Base-by-base conservation (phyloP, 2,329 filamentous ascomycete species). In the Pseudohalonectria lignicola region DNA sequence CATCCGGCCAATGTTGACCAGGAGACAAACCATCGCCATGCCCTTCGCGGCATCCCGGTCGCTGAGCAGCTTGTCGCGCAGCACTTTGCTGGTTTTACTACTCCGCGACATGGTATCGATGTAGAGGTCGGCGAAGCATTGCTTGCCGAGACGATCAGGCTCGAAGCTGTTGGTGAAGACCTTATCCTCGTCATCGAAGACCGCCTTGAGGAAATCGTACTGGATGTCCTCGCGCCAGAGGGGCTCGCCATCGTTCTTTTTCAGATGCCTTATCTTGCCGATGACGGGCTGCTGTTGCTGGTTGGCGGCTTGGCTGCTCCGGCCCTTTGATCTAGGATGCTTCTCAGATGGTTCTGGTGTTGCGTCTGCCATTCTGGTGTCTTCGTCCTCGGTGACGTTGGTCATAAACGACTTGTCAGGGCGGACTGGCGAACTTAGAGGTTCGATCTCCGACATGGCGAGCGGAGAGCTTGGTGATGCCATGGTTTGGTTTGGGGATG, bases 101-200 rank as follows among this genome's bases (percentile, higher is more conserved):
- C 92, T 98, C 59, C 87, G 78, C 3, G 92, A 87, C 90, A 98
- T 96, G 43, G 92, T 90, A 61, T 96, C 92, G 52, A 98, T 90
- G 62, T 98, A 98, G 43, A 98, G 76, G 58, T 96, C 88, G 43
- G 92, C 88, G 57, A 98, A 98, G 47, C 76, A 83, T 52, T 83
- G 79, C 52, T 81, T 79, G 41, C 74, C 74, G 15, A 68, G 53
- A 35, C 51, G 55, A 6, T 64, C 60, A 3, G 67, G 57, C 49
- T 94, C 87, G 58, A 90, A 94, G 57, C 84, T 83, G 56, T 94
- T 94, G 54, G 86, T 94, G 58, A 98, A 98, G 53, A 87, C 87
- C 45, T 65, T 66, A 37, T 66, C 56, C 2, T 82, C 70, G 53
- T 92, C 74, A 53, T 88, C 80, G 55, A 93, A 92, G 45, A 93